Base-by-base conservation (phyloP, 805 yeast species). In the Maudiozyma bulderi region DNA sequence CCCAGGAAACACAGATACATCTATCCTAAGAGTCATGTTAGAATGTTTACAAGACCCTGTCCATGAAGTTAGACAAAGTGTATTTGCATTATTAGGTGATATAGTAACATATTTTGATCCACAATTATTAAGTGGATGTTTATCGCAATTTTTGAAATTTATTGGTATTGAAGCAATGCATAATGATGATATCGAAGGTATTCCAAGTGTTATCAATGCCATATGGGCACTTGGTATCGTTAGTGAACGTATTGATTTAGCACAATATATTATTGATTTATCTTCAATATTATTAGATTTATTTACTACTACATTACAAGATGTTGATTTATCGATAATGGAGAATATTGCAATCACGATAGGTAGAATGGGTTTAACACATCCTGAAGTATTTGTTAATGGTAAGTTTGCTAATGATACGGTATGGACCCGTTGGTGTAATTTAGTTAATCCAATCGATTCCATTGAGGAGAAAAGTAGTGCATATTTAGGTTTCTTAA, bases 221-320 rank as follows among this genome's bases (percentile, higher is more conserved):
- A 81, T 87, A 45, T 93, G 99, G 99, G 79, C 96, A 1, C 69
- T 86, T 11, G 98, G 99, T 42, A 95, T 93, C 64, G 79, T 93
- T 32, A 74, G 87, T 3, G 71, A 89, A 59, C 76, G 86, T 49
- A 48, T 65, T 9, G 65, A 65, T 44, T 43, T 66, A 30, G 56
- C 60, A 15, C 60, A 58, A 11, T 62, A 57, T 47, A 53, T 65
- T 30, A 49, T 66, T 29, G 67, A 65, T 38, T 33, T 66, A 34
- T 56, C 65, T 11, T 53, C 60, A 9, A 48, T 64, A 8, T 47
- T 63, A 15, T 44, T 64, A 9, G 68, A 65, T 50, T 43, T 60
- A 14, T 64, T 64, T 45, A 52, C 60, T 8, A 56, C 57, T 8
- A 57, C 61, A 6, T 52, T 54, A 30, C 56, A 57, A 34, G 54